These are phyloP conservation scores for Elaeis guineensis DNA, from an alignment of 176 grass and related monocot genomes.

Conservation along the genomic window DNA sequence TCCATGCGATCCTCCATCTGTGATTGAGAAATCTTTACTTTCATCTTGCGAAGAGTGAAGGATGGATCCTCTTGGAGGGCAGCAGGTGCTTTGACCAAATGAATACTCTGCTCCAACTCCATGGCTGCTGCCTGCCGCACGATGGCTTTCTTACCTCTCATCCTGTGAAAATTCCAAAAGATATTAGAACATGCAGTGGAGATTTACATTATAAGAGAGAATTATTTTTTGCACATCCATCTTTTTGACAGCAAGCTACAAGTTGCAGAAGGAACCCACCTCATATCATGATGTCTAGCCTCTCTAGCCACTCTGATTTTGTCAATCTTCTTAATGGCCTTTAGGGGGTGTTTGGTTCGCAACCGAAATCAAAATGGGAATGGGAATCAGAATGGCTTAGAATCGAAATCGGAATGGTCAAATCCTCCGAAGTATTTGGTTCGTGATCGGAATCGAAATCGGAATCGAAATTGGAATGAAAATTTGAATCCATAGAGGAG, in stretches of 20 bases:
- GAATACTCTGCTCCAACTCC: constrained; percentile 59
- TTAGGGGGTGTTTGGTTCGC: no score
- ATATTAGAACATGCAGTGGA: background rate
- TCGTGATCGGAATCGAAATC: no score
- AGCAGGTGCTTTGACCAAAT: constrained; percentile 37
- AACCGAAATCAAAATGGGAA: no score
- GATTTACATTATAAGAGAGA: background rate
- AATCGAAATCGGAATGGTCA: no score
- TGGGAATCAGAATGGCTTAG: no score
- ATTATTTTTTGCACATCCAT: background rate
- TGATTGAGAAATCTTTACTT: constrained; percentile 42
- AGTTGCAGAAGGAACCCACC: constrained; percentile 26
- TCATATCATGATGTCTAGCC: constrained; percentile 42
- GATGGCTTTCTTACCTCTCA: constrained; percentile 34
- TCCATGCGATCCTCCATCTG: constrained; percentile 47
- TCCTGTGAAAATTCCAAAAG: constrained; percentile 30
- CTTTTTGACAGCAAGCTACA: background rate
- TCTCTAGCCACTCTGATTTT: constrained; percentile 61
- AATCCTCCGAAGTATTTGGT: no score
- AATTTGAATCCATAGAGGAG: no score
- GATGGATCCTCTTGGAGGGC: constrained; percentile 22
- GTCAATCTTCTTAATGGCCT: constrained; percentile 56
- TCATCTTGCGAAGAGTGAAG: constrained; percentile 33
- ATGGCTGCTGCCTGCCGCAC: constrained; percentile 25
- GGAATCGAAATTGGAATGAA: no score